A percentile compares a stretch with the other conserved stretches of the same genome.
phyloP scores from a whole-genome alignment of 2,329 filamentous ascomycete species.

The Exophiala lecanii-corni region DNA sequence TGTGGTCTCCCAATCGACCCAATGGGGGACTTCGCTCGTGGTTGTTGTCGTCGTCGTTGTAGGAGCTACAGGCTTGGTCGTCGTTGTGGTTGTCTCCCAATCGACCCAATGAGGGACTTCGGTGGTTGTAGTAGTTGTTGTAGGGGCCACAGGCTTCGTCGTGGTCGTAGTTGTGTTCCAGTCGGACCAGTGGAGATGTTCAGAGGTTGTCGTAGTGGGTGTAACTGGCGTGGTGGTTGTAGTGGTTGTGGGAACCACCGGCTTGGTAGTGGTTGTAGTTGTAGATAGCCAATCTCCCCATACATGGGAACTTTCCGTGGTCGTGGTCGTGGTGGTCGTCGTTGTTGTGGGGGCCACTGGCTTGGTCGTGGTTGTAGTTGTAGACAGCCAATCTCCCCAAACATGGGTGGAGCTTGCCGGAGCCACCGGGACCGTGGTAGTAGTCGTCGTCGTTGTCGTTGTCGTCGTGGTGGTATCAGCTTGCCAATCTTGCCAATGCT shows the following conservation, averaged over 20 bases:
- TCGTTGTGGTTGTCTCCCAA: background rate
- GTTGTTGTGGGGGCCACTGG: background rate
- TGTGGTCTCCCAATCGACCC: background rate
- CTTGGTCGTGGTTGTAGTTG: background rate
- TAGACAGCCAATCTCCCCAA: background rate
- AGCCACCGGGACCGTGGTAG: background rate
- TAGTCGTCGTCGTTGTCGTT: background rate
- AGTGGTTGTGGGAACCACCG: background rate
- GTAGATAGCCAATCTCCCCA: background rate
- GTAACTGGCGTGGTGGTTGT: background rate
- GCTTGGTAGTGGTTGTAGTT: background rate
- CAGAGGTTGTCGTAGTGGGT: background rate
- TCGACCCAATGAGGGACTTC: background rate
- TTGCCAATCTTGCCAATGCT: background rate
- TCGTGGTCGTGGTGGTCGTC: background rate
- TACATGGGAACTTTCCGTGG: background rate
- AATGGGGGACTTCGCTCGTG: background rate
- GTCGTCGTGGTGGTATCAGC: background rate
- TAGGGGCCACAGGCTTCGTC: background rate
- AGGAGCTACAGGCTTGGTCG: background rate
- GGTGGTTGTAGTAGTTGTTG: slow-evolving; percentile 1
- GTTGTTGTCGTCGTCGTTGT: background rate
- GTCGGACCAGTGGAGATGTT: background rate
- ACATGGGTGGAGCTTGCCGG: background rate
- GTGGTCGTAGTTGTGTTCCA: slow-evolving; percentile 1